Evolutionary conservation across 441 rosid species (phyloP).

Genomic region (Brassica balearica): DNA sequence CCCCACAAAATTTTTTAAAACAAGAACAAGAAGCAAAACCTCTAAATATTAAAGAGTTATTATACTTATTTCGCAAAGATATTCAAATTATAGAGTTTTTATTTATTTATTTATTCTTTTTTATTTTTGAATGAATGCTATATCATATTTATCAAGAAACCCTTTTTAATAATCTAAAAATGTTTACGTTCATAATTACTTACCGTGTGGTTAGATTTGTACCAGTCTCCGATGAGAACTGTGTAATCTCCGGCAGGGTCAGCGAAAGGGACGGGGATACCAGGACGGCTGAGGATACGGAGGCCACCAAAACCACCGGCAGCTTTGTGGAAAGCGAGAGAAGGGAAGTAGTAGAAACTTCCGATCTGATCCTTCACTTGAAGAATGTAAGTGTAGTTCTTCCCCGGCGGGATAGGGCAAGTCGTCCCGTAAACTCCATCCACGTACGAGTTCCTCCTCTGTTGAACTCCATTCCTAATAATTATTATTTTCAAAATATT

Average conservation of each 20-base stretch:
- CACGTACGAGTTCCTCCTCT: slow-evolving; percentile 43
- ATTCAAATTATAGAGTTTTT: too few relatives aligned
- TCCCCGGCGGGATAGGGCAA: slow-evolving; percentile 80
- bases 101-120: too few relatives aligned
- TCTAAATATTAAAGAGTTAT: too few relatives aligned
- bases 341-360: slow-evolving; percentile 52
- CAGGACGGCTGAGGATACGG: slow-evolving; percentile 4
- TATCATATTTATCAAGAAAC: too few relatives aligned
- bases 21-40: neutral
- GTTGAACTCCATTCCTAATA: neutral
- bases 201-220: slow-evolving; percentile 3
- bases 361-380: slow-evolving; percentile 74
- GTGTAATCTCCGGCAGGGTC: slow-evolving; percentile 9
- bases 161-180: too few relatives aligned
- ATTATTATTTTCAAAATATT: slow-evolving; percentile 10
- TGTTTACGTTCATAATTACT: neutral
- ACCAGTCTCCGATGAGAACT: slow-evolving; percentile 10
- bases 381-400: slow-evolving; percentile 72
- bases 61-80: too few relatives aligned
- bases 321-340: slow-evolving; percentile 82
- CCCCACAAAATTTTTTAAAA: neutral
- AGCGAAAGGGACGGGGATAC: neutral
- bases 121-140: too few relatives aligned
- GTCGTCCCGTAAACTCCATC: slow-evolving; percentile 88
- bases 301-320: slow-evolving; percentile 77